Conservation (phyloP, 371 early-diverging fungal species). For the Rhizopus microsporus region DNA sequence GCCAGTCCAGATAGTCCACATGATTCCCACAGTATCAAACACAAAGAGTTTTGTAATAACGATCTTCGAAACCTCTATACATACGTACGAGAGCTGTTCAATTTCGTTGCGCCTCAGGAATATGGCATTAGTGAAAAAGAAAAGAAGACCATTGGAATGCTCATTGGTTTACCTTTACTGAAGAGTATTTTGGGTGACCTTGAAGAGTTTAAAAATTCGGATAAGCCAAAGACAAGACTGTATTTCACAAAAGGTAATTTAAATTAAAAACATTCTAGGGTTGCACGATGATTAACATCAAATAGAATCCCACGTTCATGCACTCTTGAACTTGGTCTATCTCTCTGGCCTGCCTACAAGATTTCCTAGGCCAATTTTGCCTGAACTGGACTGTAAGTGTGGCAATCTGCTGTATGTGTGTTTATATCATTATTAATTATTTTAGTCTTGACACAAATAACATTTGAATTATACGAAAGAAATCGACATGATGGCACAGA, state of each 20-base stretch:
- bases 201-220: constrained; percentile 52
- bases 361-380: constrained; percentile 62
- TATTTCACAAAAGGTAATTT: constrained; percentile 89
- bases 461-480: constrained; percentile 96
- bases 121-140: constrained; percentile 88
- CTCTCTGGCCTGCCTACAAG: constrained; percentile 81
- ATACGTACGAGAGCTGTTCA: constrained; percentile 83
- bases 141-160: constrained; percentile 82
- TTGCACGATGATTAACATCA: background rate
- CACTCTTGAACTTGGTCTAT: constrained; percentile 88
- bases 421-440: background rate
- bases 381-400: constrained; percentile 90
- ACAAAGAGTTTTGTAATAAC: constrained; percentile 2
- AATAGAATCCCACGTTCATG: constrained; percentile 87
- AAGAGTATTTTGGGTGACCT: constrained; percentile 81
- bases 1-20: background rate
- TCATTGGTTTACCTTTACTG: constrained; percentile 75
- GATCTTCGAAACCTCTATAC: constrained; percentile 71
- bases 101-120: constrained; percentile 91
- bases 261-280: background rate
- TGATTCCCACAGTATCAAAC: background rate
- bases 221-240: constrained; percentile 73
- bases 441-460: constrained; percentile 90
- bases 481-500: constrained; percentile 53
- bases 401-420: background rate